Percentiles rank a stretch among this genome's conserved stretches.
These are phyloP conservation scores for Dispira parvispora DNA, from an alignment of 192 early-diverging fungal genomes.

Conservation along the genomic window DNA sequence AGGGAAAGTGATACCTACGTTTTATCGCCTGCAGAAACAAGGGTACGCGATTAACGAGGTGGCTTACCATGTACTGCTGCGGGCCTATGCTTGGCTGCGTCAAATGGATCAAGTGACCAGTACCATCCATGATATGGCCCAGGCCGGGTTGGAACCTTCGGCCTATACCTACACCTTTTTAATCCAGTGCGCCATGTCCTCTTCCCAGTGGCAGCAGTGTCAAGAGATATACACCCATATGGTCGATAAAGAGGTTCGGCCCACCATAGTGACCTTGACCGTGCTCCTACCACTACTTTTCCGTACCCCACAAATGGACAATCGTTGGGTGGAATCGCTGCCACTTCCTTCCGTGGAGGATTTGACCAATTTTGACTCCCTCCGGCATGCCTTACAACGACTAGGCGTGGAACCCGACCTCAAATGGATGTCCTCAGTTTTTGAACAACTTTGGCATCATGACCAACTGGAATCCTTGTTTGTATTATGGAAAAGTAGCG, in stretches of 20 bases:
- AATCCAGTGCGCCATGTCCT: neutral
- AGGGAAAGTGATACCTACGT: neutral
- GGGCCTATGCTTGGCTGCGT: conserved; percentile 3
- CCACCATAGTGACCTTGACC: conserved; percentile 1
- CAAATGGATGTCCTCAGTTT: neutral
- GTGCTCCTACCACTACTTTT: conserved; percentile 7
- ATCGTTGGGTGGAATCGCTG: neutral
- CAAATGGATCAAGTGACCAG: neutral
- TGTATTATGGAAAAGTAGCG: neutral
- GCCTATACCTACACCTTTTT: conserved; percentile 1
- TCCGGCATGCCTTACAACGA: neutral
- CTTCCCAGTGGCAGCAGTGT: neutral
- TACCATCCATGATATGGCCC: neutral
- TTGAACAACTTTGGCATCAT: neutral
- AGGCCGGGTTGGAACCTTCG: neutral
- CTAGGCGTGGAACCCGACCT: neutral
- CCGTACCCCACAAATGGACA: neutral
- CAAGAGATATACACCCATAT: neutral
- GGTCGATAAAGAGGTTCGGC: neutral
- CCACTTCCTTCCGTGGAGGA: neutral
- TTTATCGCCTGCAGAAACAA: neutral
- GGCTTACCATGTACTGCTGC: neutral
- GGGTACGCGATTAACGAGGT: neutral
- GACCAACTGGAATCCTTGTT: neutral
- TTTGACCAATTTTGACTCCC: neutral